Evolutionary conservation across 2,329 filamentous ascomycete genomes (phyloP), one percentile per base, ranked within the genome.

Genomic region (Clarireedia homoeocarpa): DNA sequence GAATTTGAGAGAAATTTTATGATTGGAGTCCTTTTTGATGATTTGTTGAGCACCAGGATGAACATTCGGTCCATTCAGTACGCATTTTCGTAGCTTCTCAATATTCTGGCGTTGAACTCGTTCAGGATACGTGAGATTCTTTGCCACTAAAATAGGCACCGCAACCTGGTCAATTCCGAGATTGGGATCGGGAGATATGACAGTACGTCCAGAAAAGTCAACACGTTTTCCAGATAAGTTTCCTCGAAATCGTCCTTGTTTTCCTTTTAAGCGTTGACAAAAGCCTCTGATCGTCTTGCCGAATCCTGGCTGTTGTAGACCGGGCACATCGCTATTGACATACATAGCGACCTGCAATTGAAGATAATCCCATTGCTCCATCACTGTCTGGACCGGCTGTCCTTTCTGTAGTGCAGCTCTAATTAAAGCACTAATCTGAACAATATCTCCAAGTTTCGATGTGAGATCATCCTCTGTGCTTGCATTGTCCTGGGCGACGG

Each of bases 301-400:
- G 58, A 91, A 86, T 7, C 90, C 89, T 12, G 86, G 86, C 65
- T 95, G 90, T 64, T 91, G 86, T n/a, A 99, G 79, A 27, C 92
- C 92, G 0, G 94, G 94, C 2, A 95, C 85, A 65, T 96, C 91
- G 61, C 91, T 96, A 74, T 99, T 97, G 71, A 99, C 92, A 70
- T 99, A 97, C 79, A 97, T 91, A 59, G 92, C 94, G 58, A 97
- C 88, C 67, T 97, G 91, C 7, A 96, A 80, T 68, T 97, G 92
- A 59, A 99, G 76, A 66, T 92, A 97, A 68, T 99, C 94, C 94
- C 94, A 99, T 65, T 96, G 91, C 70, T 99, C 94, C 85, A 97
- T 95, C 56, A 97, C 88, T 0, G 89, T 95, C 62, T 88, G 83
- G 2, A 99, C 80, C 0, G 90, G 84, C 14, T 91, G 88, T 9